A percentile compares a stretch with the other conserved stretches of the same genome.
These are phyloP conservation scores for Gossypium trilobum DNA, from an alignment of 441 rosid species.

Conservation along the genomic window DNA sequence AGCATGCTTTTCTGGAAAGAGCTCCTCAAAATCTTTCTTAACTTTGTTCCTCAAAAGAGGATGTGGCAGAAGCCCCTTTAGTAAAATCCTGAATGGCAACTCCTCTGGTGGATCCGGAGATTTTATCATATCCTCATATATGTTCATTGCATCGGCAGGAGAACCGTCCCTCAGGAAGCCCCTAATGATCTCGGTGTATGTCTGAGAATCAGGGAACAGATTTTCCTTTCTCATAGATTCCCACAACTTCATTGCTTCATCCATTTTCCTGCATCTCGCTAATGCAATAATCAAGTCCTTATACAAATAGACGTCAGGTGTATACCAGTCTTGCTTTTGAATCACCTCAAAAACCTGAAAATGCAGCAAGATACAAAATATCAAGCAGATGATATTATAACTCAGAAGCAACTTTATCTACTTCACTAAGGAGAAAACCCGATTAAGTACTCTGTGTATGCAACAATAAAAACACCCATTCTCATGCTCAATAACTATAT, in stretches of 20 bases:
- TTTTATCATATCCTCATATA: conserved; percentile 89
- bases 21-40: conserved; percentile 87
- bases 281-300: conserved; percentile 74
- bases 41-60: conserved; percentile 86
- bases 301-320: conserved; percentile 71
- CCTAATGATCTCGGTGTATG: conserved; percentile 75
- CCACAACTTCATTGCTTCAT: conserved; percentile 75
- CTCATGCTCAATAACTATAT: not conserved
- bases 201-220: conserved; percentile 77
- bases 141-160: conserved; percentile 90
- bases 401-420: not conserved
- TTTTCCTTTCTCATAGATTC: conserved; percentile 62
- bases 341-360: conserved; percentile 65
- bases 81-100: conserved; percentile 76
- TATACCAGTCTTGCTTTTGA: conserved; percentile 76
- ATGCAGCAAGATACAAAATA: conserved; percentile 16
- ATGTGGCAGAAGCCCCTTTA: conserved; percentile 82
- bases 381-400: not conserved
- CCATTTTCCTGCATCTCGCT: conserved; percentile 64
- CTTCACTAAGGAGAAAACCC: not conserved
- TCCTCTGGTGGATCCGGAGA: conserved; percentile 92
- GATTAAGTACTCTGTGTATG: not conserved
- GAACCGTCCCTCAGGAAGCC: conserved; percentile 82
- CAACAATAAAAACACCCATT: not conserved
- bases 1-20: conserved; percentile 82